Evolutionary conservation across 495 filamentous ascomycete species (phyloP), one percentile per base, ranked within the genome.

Genomic region (Tuber indicum): DNA sequence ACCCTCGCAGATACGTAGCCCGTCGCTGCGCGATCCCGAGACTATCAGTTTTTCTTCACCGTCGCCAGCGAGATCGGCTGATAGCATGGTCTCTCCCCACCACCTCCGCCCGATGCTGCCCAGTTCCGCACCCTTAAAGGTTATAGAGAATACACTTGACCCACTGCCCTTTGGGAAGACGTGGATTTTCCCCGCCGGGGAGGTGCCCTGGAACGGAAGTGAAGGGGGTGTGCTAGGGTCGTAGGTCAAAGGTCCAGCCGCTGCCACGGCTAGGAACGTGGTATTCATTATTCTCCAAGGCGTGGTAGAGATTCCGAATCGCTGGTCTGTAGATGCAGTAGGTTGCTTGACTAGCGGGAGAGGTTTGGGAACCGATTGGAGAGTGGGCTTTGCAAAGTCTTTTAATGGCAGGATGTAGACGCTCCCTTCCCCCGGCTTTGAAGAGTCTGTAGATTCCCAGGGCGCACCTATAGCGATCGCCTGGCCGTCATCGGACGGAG

Each of bases 331-430:
- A 0, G 52, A n/a, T 14, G 45, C 17, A 17, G 44, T 49, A 1
- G 52, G 70, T 44, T 69, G 46, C 19, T 17, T 70, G 45, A 19
- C 16, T 0, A 69, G 78, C 32, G 41, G 41, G n/a, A 72, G 74
- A 7, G 43, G 66, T 16, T 47, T 72, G 17, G 44, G 26, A 32
- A 32, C 49, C 4, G 75, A 71, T 42, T 73, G 69, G 14, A 41
- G 32, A 9, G 75, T 49, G 2, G 71, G 39, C 17, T 52, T 43
- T 39, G 45, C 45, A 42, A 58, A 75, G 36, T 77, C 73, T 2
- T 78, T 70, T 32, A 81, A 71, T 17, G 82, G 82, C 23, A 83
- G 66, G 44, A 83, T 74, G 46, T 83, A 83, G 17, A 83, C 82
- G 43, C 77, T 81, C 8, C 82, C 82, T 46, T 77, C 82, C 19